Base-by-base conservation (phyloP, 495 filamentous ascomycete species). In the Pseudomonodictys pantanalensis region DNA sequence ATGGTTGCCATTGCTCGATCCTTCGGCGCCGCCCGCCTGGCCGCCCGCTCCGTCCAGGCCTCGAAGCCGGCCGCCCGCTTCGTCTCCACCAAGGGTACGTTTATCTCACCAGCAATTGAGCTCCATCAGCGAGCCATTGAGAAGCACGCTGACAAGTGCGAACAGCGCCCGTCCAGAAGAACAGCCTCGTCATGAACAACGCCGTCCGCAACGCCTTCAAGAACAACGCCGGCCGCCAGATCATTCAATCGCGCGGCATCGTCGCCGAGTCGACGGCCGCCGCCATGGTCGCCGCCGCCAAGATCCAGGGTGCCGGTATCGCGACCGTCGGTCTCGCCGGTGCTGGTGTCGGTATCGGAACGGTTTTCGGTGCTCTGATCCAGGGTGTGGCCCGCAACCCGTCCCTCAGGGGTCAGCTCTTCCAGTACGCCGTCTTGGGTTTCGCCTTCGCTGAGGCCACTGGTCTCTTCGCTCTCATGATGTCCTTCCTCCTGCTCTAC, bases 401-500 rank as follows among this genome's bases (percentile, higher is more conserved):
- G 68, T 85, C 85, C 68, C 85, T 93, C 81, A 85, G 88, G 77
- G 88, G 87, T 71, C 88, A 92, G 81, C 87, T 93, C 68, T 93
- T 93, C 87, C 84, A 86, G 62, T 91, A 93, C 79, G 89, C 89
- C 82, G 91, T 93, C 86, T 78, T 93, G 71, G 89, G 89, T 78
- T 93, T 93, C 76, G 89, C 89, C 70, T 93, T 93, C 85, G 89
- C 90, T 73, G 89, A 93, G 76, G 89, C 89, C 80, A 93, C 90
- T 67, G 89, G 89, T 83, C 85, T 93, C 71, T 91, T 92, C 87
- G 87, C 89, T 73, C 85, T 92, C 70, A 92, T 92, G 88, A 84
- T 91, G 86, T 86, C 88, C 76, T 71, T 71, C 59, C 41, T 68
- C 32, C 57, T 66, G 44, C 57, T 66, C 56, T 66, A 66, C 57